phyloP scores from a whole-genome alignment of 2,329 filamentous ascomycete genomes.

The Blumeria hordei region DNA sequence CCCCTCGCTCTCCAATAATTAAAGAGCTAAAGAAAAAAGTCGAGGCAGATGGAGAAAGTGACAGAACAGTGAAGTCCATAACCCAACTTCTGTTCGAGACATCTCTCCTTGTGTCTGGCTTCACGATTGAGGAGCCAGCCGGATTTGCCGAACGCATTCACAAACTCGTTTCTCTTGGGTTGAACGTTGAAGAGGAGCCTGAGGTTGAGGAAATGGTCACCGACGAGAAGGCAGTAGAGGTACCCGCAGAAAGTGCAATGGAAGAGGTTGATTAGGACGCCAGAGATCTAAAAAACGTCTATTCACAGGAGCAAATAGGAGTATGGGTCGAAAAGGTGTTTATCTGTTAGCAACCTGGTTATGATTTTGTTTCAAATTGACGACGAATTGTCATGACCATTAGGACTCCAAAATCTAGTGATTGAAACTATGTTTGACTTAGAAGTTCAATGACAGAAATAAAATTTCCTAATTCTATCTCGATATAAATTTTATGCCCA shows the following conservation, averaged over 20 bases:
- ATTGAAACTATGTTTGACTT: too few relatives aligned
- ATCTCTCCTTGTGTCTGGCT: conserved; percentile 90
- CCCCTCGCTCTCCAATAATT: conserved; percentile 92
- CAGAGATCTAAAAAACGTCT: background rate
- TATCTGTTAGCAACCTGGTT: too few relatives aligned
- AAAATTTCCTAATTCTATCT: too few relatives aligned
- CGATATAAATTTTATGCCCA: too few relatives aligned
- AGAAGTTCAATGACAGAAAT: too few relatives aligned
- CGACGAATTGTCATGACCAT: too few relatives aligned
- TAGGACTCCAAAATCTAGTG: too few relatives aligned
- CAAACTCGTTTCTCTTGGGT: conserved; percentile 93
- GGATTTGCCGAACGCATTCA: conserved; percentile 97
- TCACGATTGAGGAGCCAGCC: conserved; percentile 97
- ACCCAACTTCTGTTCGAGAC: conserved; percentile 98
- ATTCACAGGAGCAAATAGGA: too few relatives aligned
- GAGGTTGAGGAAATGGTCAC: conserved; percentile 41
- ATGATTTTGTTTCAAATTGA: too few relatives aligned
- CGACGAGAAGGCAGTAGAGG: conserved; percentile 29
- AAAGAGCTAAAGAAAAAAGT: conserved; percentile 99
- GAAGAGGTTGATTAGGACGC: conserved; percentile 92
- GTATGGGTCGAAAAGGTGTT: too few relatives aligned
- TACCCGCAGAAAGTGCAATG: conserved; percentile 57
- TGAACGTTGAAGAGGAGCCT: conserved; percentile 90
- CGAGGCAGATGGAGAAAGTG: conserved; percentile 88
- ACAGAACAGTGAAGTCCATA: conserved; percentile 98